These are phyloP conservation scores for Arctium lappa DNA, from an alignment of 129 eudicot genomes.

Conservation along the genomic window DNA sequence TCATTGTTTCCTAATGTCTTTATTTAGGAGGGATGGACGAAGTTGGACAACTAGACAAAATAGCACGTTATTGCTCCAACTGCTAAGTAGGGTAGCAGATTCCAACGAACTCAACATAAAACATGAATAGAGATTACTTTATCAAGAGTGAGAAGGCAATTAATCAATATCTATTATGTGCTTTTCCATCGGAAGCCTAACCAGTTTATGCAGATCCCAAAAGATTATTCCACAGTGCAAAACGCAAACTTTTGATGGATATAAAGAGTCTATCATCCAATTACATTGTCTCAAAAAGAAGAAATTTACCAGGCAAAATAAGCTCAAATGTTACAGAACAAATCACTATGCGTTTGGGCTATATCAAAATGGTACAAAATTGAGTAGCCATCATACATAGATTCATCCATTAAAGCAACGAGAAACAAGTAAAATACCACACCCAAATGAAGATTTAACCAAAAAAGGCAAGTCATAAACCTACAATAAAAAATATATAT, in stretches of 20 bases:
- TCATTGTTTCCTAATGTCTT: background rate
- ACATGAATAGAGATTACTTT: background rate
- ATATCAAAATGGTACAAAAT: background rate
- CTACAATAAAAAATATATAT: background rate
- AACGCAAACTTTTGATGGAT: background rate
- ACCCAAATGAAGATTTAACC: constrained; percentile 18
- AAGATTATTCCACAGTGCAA: background rate
- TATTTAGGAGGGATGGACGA: background rate
- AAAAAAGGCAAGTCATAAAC: constrained; percentile 2
- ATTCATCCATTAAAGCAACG: constrained; percentile 2
- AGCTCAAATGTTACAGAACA: constrained; percentile 8
- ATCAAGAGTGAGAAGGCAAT: background rate
- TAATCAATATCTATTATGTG: background rate
- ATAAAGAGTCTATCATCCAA: constrained; percentile 11
- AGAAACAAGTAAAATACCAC: constrained; percentile 1
- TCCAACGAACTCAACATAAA: background rate
- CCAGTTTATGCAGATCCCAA: constrained; percentile 5
- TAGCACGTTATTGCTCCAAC: background rate
- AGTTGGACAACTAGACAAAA: background rate
- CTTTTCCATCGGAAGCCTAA: background rate
- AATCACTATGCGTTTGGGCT: background rate
- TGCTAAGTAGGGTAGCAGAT: background rate
- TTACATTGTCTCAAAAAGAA: constrained; percentile 17
- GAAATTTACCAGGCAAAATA: background rate
- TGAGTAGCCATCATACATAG: background rate